Conservation (phyloP, 2,329 filamentous ascomycete genomes). For the Esteya vermicola region DNA sequence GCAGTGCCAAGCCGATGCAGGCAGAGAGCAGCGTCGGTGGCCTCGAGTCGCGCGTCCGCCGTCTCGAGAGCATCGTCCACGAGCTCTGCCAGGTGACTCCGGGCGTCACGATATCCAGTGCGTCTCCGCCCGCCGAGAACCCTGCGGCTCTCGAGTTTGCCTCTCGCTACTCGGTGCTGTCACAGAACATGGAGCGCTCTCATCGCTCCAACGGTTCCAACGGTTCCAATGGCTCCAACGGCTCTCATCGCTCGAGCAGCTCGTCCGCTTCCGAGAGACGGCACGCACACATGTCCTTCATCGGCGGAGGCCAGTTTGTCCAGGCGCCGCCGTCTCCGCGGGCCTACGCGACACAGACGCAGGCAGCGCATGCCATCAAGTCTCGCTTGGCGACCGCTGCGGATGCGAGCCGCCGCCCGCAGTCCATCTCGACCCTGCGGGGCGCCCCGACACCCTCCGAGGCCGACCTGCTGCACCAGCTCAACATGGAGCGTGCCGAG, state of each 20-base stretch:
- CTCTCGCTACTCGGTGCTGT: too few species aligned
- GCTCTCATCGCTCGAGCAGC: slow-evolving; percentile 7
- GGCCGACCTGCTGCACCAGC: slow-evolving; percentile 32
- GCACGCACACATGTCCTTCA: slow-evolving; percentile 27
- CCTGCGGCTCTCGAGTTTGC: too few species aligned
- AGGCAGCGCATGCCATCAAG: slow-evolving; percentile 9
- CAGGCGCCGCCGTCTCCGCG: too few species aligned
- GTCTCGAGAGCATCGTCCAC: slow-evolving; percentile 37
- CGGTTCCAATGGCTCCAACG: slow-evolving; percentile 25
- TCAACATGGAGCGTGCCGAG: slow-evolving; percentile 42
- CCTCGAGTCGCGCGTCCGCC: slow-evolving; percentile 36
- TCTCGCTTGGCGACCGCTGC: too few species aligned
- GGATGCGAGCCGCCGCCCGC: too few species aligned
- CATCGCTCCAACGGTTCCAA: slow-evolving; percentile 17
- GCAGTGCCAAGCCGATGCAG: slow-evolving; percentile 19
- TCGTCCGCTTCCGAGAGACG: slow-evolving; percentile 12
- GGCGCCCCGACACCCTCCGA: slow-evolving; percentile 32
- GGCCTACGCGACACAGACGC: slow-evolving; percentile 15
- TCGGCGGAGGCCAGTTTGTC: slow-evolving; percentile 30
- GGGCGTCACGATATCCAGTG: slow-evolving; percentile 5
- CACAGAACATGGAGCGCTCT: not conserved
- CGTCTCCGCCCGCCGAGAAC: too few species aligned
- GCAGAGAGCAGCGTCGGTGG: slow-evolving; percentile 37
- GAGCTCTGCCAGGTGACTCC: slow-evolving; percentile 33
- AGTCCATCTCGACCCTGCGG: too few species aligned